A percentile compares a stretch with the other conserved stretches of the same genome.
Conservation (phyloP, 148 eudicot species). For the Talinum fruticosum region DNA sequence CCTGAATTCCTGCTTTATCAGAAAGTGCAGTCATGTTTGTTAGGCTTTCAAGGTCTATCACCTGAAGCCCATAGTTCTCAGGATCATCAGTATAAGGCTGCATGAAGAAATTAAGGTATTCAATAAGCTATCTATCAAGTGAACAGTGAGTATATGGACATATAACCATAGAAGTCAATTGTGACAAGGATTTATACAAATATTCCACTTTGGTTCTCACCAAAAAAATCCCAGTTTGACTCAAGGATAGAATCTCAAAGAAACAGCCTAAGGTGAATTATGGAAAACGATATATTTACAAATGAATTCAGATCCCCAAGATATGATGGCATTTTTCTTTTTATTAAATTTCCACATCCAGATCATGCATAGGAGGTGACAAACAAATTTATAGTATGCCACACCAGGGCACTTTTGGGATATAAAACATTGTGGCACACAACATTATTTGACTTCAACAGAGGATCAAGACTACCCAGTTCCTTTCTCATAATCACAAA, state of each 20-base stretch:
- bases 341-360: background rate
- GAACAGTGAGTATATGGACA: background rate
- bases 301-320: background rate
- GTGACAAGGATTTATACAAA: background rate
- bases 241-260: background rate
- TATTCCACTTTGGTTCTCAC: background rate
- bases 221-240: too few relatives aligned
- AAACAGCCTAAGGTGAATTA: background rate
- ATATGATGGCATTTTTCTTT: background rate
- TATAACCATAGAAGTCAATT: background rate
- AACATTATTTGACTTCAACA: too few relatives aligned
- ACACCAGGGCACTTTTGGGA: too few relatives aligned
- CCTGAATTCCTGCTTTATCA: constrained; percentile 85
- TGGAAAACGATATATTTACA: background rate
- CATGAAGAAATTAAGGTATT: constrained; percentile 17
- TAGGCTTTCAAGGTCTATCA: constrained; percentile 58
- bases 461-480: background rate
- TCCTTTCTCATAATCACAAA: constrained; percentile 9
- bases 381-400: too few relatives aligned
- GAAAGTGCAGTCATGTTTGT: constrained; percentile 60
- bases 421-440: too few relatives aligned
- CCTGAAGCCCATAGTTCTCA: constrained; percentile 69
- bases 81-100: constrained; percentile 88
- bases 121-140: background rate
- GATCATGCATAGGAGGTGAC: too few relatives aligned